Conservation (phyloP, 2,329 filamentous ascomycete species). For the Aspergillus candidus region DNA sequence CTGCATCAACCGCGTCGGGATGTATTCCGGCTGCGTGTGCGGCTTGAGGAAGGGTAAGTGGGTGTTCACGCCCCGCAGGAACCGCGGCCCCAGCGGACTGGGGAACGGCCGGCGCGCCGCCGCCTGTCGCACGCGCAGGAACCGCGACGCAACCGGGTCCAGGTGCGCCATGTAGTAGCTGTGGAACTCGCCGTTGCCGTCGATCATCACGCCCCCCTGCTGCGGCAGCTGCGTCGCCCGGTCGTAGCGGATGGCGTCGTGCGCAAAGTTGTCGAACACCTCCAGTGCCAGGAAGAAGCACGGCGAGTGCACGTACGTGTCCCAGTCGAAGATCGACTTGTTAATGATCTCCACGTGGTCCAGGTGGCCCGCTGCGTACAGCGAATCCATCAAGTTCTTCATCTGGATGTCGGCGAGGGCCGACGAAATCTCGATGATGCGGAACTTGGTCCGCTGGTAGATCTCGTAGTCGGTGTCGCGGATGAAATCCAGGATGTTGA, state of each 20-base stretch:
- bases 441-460: slow-evolving; percentile 87
- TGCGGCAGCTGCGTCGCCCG: slow-evolving; percentile 70
- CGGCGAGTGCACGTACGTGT: slow-evolving; percentile 75
- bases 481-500: slow-evolving; percentile 96
- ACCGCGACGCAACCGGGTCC: slow-evolving; percentile 76
- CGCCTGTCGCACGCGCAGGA: slow-evolving; percentile 75
- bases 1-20: slow-evolving; percentile 89
- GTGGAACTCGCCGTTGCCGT: slow-evolving; percentile 79
- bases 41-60: slow-evolving; percentile 67
- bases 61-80: slow-evolving; percentile 57
- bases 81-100: slow-evolving; percentile 40
- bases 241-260: slow-evolving; percentile 91
- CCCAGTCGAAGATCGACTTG: slow-evolving; percentile 90
- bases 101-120: slow-evolving; percentile 48
- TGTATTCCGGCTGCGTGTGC: slow-evolving; percentile 79
- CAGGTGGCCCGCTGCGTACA: slow-evolving; percentile 66
- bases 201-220: slow-evolving; percentile 84
- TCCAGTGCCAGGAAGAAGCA: slow-evolving; percentile 98
- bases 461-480: slow-evolving; percentile 82
- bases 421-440: slow-evolving; percentile 90
- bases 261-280: slow-evolving; percentile 97
- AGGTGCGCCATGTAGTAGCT: slow-evolving; percentile 82
- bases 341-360: slow-evolving; percentile 93
- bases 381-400: slow-evolving; percentile 60
- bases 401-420: slow-evolving; percentile 73